Conservation (phyloP, 2,329 filamentous ascomycete genomes). For the Huntiella decipiens region DNA sequence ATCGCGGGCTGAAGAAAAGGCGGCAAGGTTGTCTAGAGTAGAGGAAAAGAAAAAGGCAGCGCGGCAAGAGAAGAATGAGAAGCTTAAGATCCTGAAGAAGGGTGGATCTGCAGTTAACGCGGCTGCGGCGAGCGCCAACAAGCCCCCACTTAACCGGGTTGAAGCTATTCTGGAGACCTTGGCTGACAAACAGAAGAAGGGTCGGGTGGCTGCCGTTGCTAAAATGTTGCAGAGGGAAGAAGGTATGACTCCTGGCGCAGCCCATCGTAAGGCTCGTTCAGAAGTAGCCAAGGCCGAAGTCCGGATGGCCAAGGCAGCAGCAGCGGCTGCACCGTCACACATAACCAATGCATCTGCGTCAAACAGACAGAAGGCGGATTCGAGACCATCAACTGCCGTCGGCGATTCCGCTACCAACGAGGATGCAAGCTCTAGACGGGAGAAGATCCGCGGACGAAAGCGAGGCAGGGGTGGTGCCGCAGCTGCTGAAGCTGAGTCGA, state of each 20-base stretch:
- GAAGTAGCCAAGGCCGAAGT: conserved; percentile 38
- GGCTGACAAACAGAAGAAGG: conserved; percentile 34
- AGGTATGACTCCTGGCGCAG: conserved; percentile 42
- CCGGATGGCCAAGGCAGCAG: conserved; percentile 20
- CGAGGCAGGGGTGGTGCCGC: conserved; percentile 22
- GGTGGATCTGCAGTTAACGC: conserved; percentile 24
- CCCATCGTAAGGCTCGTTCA: conserved; percentile 40
- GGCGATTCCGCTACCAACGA: conserved; percentile 7
- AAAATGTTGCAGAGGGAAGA: conserved; percentile 47
- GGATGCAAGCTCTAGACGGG: conserved; percentile 1
- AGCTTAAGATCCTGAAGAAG: conserved; percentile 44
- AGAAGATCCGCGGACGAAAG: conserved; percentile 14
- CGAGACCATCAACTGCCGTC: background rate
- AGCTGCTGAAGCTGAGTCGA: conserved; percentile 11
- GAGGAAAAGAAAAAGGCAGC: conserved; percentile 30
- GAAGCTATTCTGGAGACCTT: conserved; percentile 13
- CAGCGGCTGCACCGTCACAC: conserved; percentile 12
- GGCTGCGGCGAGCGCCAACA: conserved; percentile 26
- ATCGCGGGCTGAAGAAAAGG: conserved; percentile 31
- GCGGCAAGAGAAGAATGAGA: conserved; percentile 34
- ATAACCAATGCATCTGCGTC: background rate
- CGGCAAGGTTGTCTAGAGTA: conserved; percentile 40
- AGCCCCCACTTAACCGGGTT: conserved; percentile 15
- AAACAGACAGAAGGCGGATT: conserved; percentile 2
- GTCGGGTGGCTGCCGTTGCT: conserved; percentile 43